phyloP scores from a whole-genome alignment of 2,329 filamentous ascomycete species.

The Pyrenophora graminea region DNA sequence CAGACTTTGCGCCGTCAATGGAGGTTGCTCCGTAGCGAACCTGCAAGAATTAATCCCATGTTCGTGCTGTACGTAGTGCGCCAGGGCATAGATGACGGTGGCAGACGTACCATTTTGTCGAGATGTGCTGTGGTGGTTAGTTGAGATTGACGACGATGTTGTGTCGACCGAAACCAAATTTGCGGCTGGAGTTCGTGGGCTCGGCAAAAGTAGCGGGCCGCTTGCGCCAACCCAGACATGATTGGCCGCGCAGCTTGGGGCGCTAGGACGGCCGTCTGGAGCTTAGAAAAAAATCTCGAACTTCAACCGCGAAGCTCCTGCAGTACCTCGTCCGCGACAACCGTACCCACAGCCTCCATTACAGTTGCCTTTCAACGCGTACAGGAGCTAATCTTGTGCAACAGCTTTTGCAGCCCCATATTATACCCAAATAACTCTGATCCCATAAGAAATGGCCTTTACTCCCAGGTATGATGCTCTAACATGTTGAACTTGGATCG shows the following conservation, averaged over 20 bases:
- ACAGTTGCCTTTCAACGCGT: constrained; percentile 12
- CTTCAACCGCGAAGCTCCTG: constrained; percentile 20
- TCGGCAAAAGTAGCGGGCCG: constrained; percentile 28
- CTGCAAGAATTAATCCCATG: constrained; percentile 37
- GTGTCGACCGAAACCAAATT: constrained; percentile 29
- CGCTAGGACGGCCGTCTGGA: constrained; percentile 13
- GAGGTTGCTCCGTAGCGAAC: constrained; percentile 46
- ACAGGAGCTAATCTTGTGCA: constrained; percentile 14
- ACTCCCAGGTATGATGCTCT: constrained; percentile 34
- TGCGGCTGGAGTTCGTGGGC: constrained; percentile 27
- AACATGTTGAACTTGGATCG: constrained; percentile 1
- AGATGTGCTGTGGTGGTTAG: constrained; percentile 44
- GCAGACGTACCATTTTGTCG: constrained; percentile 50
- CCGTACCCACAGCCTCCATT: constrained; percentile 8
- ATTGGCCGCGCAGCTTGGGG: constrained; percentile 5
- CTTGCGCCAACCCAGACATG: constrained; percentile 2
- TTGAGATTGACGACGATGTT: constrained; percentile 26
- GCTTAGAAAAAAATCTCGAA: constrained; percentile 11
- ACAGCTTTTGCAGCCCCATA: constrained; percentile 20
- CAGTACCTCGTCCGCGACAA: constrained; percentile 18
- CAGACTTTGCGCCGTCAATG: constrained; percentile 64
- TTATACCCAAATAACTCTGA: constrained; percentile 5
- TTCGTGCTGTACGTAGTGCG: constrained; percentile 15
- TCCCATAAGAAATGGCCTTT: constrained; percentile 32
- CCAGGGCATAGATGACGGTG: constrained; percentile 7